Base-by-base conservation (phyloP, 768 basidiomycete genomes). In the Hemileccinum rubropunctum region DNA sequence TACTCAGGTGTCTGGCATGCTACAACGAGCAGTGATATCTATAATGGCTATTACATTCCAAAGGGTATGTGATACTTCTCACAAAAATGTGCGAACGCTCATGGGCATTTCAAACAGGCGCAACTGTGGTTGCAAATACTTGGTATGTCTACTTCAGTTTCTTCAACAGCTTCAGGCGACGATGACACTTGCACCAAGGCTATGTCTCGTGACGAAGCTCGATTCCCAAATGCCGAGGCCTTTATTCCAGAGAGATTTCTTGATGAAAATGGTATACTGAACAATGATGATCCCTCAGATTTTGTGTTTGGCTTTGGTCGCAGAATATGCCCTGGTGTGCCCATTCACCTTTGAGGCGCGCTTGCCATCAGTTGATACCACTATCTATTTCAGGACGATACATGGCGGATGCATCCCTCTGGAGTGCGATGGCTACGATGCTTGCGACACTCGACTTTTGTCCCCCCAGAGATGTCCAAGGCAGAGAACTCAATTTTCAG, bases 1-100 rank as follows among this genome's bases (percentile, higher is more conserved):
- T 18, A 10, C 17, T 20, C 27, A 42, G 40, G 40, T 10, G 13
- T 36, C 14, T 42, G 33, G 50, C 50, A 51, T n/a, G 42, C 50
- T 4, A 50, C 61, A 0, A 54, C 48, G 4, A 50, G 56, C 14
- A 65, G 68, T 32, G 72, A 73, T 38, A 46, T 64, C 8, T 71
- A 69, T 50, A 48, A 57, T 11, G 71, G 66, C 0, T 63, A 60
- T 48, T 58, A 52, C 21, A 60, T 73, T 21, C 72, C 72, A 0
- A 63, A 66, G 44, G 66, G 23, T 23, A 23, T 23, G 23, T 23
- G 3, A 6, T 23, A 23, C 6, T 23, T 23, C 6, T 23, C 23
- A 23, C 3, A 23, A 23, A 3, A 30, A 30, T 30, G n/a, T 28
- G 2, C 17, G 14, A 21, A 46, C 28, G 39, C 20, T 17, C 26